Base-by-base conservation (phyloP, 1,139 yeast species). In the Yamadazyma mexicana region DNA sequence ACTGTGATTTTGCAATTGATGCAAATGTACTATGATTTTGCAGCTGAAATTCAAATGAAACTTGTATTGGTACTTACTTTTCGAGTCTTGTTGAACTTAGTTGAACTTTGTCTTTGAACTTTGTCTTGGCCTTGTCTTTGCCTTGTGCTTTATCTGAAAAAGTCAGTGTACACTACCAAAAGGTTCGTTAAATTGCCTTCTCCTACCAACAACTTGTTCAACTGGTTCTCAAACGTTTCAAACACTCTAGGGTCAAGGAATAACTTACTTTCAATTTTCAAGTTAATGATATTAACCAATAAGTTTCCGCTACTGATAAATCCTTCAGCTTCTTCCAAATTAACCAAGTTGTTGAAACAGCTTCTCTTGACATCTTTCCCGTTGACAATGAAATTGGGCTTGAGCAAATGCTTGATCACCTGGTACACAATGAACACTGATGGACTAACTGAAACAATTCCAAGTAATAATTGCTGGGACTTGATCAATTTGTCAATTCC, bases 401-500 rank as follows among this genome's bases (percentile, higher is more conserved):
- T 47, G 28, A 61, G 48, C 28, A 61, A 44, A 31, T 59, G 58
- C 25, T 47, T 49, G 37, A 49, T 48, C 5, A 69, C 40, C 50
- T 71, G 73, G 58, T 79, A 74, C 2, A 79, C 52, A n/a, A 85
- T 74, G 29, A 86, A 56, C 7, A 81, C 55, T 22, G 91, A 81
- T 0, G 98, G 98, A 33, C 92, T 77, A 5, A 94, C 82, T 1
- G 97, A 95, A 17, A 92, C 87, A 29, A 87, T 69, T 1, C 96
- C 97, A 65, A 92, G 88, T 17, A 92, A 94, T 38, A 92, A 75
- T 58, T 92, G 96, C 64, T 92, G 98, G 33, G 94, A 84, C 59
- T 88, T 85, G 40, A 92, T 73, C 49, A 92, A 68, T 58, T 87
- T 84, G 62, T 92, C 98, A 47, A 92, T 91, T 7, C 98, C 98